Evolutionary conservation across 441 rosid species (phyloP).

Genomic region (Raphanus hybrid): DNA sequence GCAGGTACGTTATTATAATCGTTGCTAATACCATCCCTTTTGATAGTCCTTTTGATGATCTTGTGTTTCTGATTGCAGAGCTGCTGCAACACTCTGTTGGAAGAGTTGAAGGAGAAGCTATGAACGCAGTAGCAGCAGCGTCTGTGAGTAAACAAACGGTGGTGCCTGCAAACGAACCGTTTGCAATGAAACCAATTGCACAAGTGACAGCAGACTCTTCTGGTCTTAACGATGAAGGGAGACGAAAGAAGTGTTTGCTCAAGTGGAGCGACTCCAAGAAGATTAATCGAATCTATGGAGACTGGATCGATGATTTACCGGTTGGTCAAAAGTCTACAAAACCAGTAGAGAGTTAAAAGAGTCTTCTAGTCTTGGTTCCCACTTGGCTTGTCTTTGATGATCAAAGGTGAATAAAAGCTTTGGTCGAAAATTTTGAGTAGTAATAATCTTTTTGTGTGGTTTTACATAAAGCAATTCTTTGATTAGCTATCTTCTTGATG

Average conservation of each 20-base stretch:
- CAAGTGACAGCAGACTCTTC: neutral
- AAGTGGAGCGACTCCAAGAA: slow-evolving; percentile 79
- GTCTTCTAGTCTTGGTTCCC: slow-evolving; percentile 14
- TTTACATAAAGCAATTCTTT: slow-evolving; percentile 34
- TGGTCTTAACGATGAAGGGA: neutral
- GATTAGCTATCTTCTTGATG: slow-evolving; percentile 29
- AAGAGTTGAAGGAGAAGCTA: slow-evolving; percentile 63
- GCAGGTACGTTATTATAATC: slow-evolving; percentile 55
- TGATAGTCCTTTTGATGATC: slow-evolving; percentile 4
- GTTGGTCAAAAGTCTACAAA: slow-evolving; percentile 54
- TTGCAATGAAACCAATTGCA: slow-evolving; percentile 41
- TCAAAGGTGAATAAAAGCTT: slow-evolving; percentile 41
- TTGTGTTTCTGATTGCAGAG: slow-evolving; percentile 51
- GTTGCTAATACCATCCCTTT: neutral
- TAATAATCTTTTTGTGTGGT: slow-evolving; percentile 7
- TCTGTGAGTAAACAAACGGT: neutral
- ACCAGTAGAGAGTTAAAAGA: slow-evolving; percentile 64
- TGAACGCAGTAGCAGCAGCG: slow-evolving; percentile 26
- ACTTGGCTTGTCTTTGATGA: slow-evolving; percentile 26
- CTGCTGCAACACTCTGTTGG: slow-evolving; percentile 51
- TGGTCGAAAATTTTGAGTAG: slow-evolving; percentile 40
- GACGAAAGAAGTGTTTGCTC: slow-evolving; percentile 59
- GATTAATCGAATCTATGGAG: slow-evolving; percentile 82
- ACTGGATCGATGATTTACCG: slow-evolving; percentile 94
- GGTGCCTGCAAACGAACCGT: slow-evolving; percentile 43